A percentile compares a stretch with the other conserved stretches of the same genome.
phyloP scores from a whole-genome alignment of 1,139 yeast species.

The Blastobotrys raffinosifermentans region DNA sequence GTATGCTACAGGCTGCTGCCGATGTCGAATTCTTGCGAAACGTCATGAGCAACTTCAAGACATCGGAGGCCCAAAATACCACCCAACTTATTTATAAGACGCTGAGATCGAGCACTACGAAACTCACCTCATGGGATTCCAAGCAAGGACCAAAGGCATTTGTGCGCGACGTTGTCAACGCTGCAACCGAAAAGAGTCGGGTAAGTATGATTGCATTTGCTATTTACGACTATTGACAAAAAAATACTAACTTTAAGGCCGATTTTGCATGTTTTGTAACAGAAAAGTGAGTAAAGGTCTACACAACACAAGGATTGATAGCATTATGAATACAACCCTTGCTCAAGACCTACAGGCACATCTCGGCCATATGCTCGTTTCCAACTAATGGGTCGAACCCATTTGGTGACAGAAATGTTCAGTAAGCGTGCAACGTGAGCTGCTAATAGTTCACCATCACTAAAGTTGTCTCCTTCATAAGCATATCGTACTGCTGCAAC shows the following conservation, averaged over 20 bases:
- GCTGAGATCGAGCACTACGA: constrained; percentile 23
- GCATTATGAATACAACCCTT: constrained; percentile 61
- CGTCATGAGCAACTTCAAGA: constrained; percentile 29
- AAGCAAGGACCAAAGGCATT: constrained; percentile 24
- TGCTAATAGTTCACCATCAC: constrained; percentile 62
- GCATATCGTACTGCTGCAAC: constrained; percentile 43
- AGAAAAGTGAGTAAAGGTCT: too few species aligned
- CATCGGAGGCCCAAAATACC: constrained; percentile 28
- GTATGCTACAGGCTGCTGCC: constrained; percentile 36
- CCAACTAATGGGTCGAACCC: constrained; percentile 74
- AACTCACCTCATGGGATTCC: constrained; percentile 24
- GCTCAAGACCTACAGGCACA: constrained; percentile 63
- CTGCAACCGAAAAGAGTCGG: constrained; percentile 15
- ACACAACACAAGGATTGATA: too few species aligned
- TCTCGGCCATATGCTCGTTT: constrained; percentile 75
- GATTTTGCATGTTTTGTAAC: too few species aligned
- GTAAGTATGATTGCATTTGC: too few species aligned
- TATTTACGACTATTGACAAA: too few species aligned
- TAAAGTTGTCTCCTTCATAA: constrained; percentile 84
- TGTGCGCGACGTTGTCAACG: constrained; percentile 21
- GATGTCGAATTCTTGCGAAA: constrained; percentile 37
- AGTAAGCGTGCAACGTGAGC: constrained; percentile 33
- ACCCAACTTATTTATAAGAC: constrained; percentile 28
- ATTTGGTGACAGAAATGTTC: constrained; percentile 26
- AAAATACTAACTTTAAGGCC: too few species aligned